Evolutionary conservation across 306 rosid species (phyloP).

Genomic region (Crotalaria pallida): DNA sequence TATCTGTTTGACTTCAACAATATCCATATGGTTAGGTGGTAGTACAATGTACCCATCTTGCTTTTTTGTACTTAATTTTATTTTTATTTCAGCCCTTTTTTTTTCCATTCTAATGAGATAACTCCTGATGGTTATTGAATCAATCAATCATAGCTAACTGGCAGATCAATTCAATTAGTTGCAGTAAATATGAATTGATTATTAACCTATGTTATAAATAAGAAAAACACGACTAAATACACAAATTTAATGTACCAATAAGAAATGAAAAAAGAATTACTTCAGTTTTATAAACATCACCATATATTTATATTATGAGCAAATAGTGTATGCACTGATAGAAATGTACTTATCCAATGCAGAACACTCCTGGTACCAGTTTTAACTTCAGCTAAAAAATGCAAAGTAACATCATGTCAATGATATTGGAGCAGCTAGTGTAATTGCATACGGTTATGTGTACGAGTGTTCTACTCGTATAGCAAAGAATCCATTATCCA

Average conservation of each 20-base stretch:
- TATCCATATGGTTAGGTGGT: not conserved
- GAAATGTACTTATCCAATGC: too few relatives aligned
- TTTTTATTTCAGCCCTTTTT: not conserved
- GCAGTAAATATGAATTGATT: too few relatives aligned
- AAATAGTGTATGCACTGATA: too few relatives aligned
- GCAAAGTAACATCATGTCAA: not conserved
- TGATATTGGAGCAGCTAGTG: not conserved
- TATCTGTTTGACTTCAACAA: constrained; percentile 9
- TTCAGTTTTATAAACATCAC: too few relatives aligned
- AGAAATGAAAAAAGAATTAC: too few relatives aligned
- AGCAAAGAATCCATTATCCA: not conserved
- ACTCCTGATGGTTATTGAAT: not conserved
- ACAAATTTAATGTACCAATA: too few relatives aligned
- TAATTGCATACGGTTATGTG: not conserved
- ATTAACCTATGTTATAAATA: too few relatives aligned
- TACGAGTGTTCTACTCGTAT: not conserved
- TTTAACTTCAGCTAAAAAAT: not conserved
- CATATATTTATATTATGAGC: too few relatives aligned
- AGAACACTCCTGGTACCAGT: too few relatives aligned
- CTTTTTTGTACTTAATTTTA: not conserved
- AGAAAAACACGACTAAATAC: too few relatives aligned
- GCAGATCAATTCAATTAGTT: too few relatives aligned
- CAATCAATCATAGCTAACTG: too few relatives aligned
- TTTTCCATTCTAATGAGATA: not conserved
- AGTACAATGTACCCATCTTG: constrained; percentile 20